Evolutionary conservation across 371 early-diverging fungal species (phyloP).

Genomic region (Apophysomyces elegans): DNA sequence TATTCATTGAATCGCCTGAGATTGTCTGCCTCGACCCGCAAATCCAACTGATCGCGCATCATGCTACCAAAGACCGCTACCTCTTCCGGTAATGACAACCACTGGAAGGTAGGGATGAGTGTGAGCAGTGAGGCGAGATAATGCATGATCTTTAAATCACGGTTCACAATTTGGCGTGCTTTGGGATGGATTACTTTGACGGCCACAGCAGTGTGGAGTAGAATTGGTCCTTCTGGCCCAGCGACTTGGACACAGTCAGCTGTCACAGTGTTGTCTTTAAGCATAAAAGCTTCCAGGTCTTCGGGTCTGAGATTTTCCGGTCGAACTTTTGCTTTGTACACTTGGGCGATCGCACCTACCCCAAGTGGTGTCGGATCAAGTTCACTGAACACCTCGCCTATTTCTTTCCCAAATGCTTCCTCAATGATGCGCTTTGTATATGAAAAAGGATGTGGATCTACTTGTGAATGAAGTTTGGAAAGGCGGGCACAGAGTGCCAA

Average conservation of each 20-base stretch:
- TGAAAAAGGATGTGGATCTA: slow-evolving; percentile 76
- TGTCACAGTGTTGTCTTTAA: slow-evolving; percentile 32
- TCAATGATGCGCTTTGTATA: slow-evolving; percentile 69
- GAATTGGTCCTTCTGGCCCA: slow-evolving; percentile 29
- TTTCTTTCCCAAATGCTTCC: slow-evolving; percentile 60
- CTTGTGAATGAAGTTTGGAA: slow-evolving; percentile 82
- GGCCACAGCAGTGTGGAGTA: slow-evolving; percentile 74
- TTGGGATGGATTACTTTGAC: slow-evolving; percentile 95
- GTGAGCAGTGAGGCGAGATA: slow-evolving; percentile 70
- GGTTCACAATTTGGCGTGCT: slow-evolving; percentile 66
- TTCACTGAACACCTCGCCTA: slow-evolving; percentile 78
- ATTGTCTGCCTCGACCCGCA: slow-evolving; percentile 84
- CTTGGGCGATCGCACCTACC: slow-evolving; percentile 96
- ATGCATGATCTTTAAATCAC: slow-evolving; percentile 83
- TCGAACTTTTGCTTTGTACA: slow-evolving; percentile 70
- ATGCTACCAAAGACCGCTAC: slow-evolving; percentile 86
- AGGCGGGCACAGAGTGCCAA: slow-evolving; percentile 76
- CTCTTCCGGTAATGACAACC: slow-evolving; percentile 89
- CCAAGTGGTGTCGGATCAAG: slow-evolving; percentile 85
- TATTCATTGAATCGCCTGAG: slow-evolving; percentile 70
- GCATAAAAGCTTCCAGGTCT: slow-evolving; percentile 26
- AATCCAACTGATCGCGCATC: slow-evolving; percentile 92
- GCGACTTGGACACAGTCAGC: slow-evolving; percentile 35
- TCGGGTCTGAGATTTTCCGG: slow-evolving; percentile 41
- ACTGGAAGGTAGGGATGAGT: slow-evolving; percentile 75